Conservation (phyloP, 768 basidiomycete species). For the Tulasnella calospora region DNA sequence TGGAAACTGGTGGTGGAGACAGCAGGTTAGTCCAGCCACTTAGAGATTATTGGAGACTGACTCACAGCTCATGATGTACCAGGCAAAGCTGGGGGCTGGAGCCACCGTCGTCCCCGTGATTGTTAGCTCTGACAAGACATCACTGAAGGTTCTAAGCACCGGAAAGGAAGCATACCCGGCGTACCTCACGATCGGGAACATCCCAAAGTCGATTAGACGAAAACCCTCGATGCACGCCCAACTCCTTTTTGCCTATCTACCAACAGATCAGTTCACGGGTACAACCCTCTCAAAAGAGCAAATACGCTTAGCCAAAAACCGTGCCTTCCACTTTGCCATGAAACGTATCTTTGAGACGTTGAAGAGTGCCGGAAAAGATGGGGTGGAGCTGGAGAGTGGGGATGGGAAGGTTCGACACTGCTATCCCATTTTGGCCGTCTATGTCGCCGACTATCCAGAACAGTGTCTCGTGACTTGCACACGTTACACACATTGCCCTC, state of each 20-base stretch:
- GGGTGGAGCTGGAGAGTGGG: conserved; percentile 39
- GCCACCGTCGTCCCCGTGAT: conserved; percentile 44
- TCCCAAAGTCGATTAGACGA: conserved; percentile 40
- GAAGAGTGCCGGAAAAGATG: conserved; percentile 34
- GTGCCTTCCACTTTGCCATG: conserved; percentile 43
- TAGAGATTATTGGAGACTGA: too few relatives aligned
- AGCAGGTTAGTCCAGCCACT: conserved; percentile 34
- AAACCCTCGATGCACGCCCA: conserved; percentile 39
- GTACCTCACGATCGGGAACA: conserved; percentile 44
- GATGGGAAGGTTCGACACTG: conserved; percentile 37
- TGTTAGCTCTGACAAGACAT: conserved; percentile 47
- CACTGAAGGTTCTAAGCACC: conserved; percentile 37
- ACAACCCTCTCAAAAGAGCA: conserved; percentile 35
- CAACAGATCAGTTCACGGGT: conserved; percentile 36
- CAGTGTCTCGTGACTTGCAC: conserved; percentile 27
- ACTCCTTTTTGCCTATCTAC: conserved; percentile 42
- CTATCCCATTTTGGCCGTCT: conserved; percentile 41
- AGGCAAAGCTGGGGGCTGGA: conserved; percentile 11
- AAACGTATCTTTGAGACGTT: conserved; percentile 36
- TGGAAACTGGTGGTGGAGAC: conserved; percentile 39
- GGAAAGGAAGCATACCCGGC: conserved; percentile 45
- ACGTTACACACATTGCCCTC: conserved; percentile 20
- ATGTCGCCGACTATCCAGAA: conserved; percentile 30
- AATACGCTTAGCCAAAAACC: conserved; percentile 32
- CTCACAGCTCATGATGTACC: not conserved